These are phyloP conservation scores for Paramecium caudatum DNA, from an alignment of 73 alveolate species.

Conservation along the genomic window DNA sequence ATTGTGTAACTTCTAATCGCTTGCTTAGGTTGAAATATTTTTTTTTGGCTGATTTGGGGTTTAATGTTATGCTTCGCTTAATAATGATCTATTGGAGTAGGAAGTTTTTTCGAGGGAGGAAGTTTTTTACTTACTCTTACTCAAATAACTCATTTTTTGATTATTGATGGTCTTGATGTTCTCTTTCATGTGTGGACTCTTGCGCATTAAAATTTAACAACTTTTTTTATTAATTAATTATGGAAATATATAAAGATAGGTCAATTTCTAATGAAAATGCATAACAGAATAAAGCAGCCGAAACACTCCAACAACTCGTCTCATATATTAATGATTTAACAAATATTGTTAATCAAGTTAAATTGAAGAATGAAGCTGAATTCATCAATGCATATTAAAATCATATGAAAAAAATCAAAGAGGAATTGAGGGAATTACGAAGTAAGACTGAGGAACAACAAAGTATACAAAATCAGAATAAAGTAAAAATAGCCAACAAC, in stretches of 20 bases:
- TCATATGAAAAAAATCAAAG: constrained; percentile 64
- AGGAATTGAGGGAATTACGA: constrained; percentile 59
- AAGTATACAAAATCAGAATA: not conserved
- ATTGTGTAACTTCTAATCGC: constrained; percentile 52
- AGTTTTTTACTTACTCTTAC: constrained; percentile 24
- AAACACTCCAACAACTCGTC: not conserved
- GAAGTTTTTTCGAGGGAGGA: constrained; percentile 55
- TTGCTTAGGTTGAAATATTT: constrained; percentile 29
- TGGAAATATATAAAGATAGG: constrained; percentile 36
- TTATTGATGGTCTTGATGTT: not conserved
- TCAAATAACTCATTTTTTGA: not conserved
- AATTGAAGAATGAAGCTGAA: constrained; percentile 56
- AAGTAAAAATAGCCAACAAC: constrained; percentile 19
- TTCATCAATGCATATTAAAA: constrained; percentile 56
- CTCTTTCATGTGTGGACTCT: constrained; percentile 53
- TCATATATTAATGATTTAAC: constrained; percentile 38
- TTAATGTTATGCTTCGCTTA: not conserved
- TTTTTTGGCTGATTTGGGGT: constrained; percentile 63
- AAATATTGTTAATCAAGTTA: constrained; percentile 5
- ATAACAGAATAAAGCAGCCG: not conserved
- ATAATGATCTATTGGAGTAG: constrained; percentile 39
- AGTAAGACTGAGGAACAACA: constrained; percentile 25
- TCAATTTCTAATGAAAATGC: not conserved
- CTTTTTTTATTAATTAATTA: constrained; percentile 64
- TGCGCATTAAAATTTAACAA: constrained; percentile 66